Evolutionary conservation across 108 stramenopile species (phyloP), one percentile per base, ranked within the genome.

Genomic region (Seminavis robusta): DNA sequence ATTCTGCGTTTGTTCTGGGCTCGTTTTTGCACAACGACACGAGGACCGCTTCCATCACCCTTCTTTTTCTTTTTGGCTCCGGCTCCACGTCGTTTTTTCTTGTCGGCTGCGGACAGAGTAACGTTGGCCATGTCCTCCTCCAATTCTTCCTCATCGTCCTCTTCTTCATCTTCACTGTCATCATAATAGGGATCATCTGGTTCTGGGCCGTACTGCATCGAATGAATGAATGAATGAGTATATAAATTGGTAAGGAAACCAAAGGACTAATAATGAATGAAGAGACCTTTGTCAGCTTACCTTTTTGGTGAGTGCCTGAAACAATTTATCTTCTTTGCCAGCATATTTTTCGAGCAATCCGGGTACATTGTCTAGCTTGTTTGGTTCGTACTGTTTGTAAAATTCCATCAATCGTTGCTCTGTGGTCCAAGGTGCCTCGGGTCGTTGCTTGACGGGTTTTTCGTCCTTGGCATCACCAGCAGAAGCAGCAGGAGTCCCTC

Each of bases 311-410:
- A 96, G 67, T 0, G 90, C 92, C 29, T 61, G 40, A 56, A 96
- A 88, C 24, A 96, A 56, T 46, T 94, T 88, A 34, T 96, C 95
- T 67, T 96, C 92, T 53, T 91, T 92, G 3, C 94, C 94, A 1
- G 79, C 77, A 61, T 95, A 95, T 57, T 95, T 95, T 27, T 73
- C 80, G 3, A 95, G 58, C 38, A 95, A 58, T 4, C 47, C 56
- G 8, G 86, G 85, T 39, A 91, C 68, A 4, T 69, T 68, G 21
- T 79, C 76, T 16, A 88, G 49, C 65, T 95, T 95, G 20, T 86
- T 83, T 7, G 95, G 92, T 54, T 79, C 81, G 61, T 95, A 94
- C 52, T 85, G 71, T 26, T 79, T 63, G 56, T 95, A 95, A 67
- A 95, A 95, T 1, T 78, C 79, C 1, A 53, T 55, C 16, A 95